These are phyloP conservation scores for Omphalotus guepiniiformis DNA, from an alignment of 768 basidiomycete species.

Conservation along the genomic window DNA sequence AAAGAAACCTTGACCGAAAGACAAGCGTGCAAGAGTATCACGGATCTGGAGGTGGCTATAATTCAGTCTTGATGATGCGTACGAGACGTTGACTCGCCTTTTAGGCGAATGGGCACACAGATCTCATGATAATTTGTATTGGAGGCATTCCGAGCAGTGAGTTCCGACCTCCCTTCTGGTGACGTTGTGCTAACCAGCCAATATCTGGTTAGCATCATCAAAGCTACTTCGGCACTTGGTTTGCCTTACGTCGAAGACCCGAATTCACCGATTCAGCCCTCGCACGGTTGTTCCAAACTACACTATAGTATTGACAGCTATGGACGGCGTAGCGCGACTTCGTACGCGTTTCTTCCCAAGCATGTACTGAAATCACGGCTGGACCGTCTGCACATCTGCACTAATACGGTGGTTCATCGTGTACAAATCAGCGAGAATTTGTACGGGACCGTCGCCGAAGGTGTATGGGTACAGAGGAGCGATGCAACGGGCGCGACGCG, in stretches of 20 bases:
- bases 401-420: slow-evolving; percentile 15
- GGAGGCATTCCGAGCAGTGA: no score
- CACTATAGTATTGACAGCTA: slow-evolving; percentile 18
- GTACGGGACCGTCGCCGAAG: no score
- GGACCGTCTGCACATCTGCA: slow-evolving; percentile 18
- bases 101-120: no score
- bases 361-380: slow-evolving; percentile 10
- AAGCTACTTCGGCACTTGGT: slow-evolving; percentile 13
- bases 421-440: no score
- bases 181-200: background rate
- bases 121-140: no score
- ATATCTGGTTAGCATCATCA: slow-evolving; percentile 8
- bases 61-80: no score
- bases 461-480: no score
- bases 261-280: slow-evolving; percentile 18
- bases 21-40: no score
- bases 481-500: no score
- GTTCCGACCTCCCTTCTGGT: background rate
- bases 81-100: no score
- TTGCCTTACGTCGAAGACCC: slow-evolving; percentile 15
- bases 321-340: slow-evolving; percentile 19
- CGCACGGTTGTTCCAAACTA: slow-evolving; percentile 15
- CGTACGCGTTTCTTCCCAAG: slow-evolving; percentile 19
- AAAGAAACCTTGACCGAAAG: no score
- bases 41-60: no score